Percentiles rank a stretch among this genome's conserved stretches.
phyloP scores from a whole-genome alignment of 768 basidiomycete species.

The Boletus huronensis region DNA sequence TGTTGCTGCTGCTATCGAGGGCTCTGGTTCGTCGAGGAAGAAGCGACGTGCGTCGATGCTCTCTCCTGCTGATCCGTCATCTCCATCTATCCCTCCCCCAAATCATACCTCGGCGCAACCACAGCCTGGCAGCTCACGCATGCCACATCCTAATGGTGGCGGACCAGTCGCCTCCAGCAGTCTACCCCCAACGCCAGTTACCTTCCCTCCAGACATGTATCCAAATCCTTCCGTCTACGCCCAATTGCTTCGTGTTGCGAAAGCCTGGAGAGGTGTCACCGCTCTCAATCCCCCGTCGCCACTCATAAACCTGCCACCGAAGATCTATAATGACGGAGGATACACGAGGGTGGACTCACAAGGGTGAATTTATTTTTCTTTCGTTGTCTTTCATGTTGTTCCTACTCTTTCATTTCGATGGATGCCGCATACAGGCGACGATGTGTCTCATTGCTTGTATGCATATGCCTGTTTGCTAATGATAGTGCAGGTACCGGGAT shows the following conservation, averaged over 20 bases:
- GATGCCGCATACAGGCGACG: conserved; percentile 15
- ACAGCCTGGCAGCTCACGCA: conserved; percentile 18
- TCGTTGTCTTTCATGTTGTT: neutral
- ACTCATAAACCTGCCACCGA: conserved; percentile 19
- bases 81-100: conserved; percentile 12
- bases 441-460: conserved; percentile 9
- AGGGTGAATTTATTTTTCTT: conserved; percentile 23
- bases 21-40: conserved; percentile 33
- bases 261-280: conserved; percentile 66
- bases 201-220: conserved; percentile 32
- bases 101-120: conserved; percentile 12
- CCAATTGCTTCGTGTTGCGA: conserved; percentile 55
- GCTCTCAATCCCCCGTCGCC: conserved; percentile 40
- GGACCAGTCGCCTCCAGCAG: neutral
- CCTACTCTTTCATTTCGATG: neutral
- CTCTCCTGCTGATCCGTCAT: conserved; percentile 22
- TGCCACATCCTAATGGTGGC: conserved; percentile 11
- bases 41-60: conserved; percentile 39
- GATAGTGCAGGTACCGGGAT: conserved; percentile 25
- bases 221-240: conserved; percentile 39
- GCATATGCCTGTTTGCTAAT: conserved; percentile 16
- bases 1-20: conserved; percentile 35
- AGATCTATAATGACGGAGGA: conserved; percentile 18
- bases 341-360: conserved; percentile 25
- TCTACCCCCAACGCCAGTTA: conserved; percentile 34